Evolutionary conservation across 441 rosid species (phyloP).

Genomic region (Jatropha multifida): DNA sequence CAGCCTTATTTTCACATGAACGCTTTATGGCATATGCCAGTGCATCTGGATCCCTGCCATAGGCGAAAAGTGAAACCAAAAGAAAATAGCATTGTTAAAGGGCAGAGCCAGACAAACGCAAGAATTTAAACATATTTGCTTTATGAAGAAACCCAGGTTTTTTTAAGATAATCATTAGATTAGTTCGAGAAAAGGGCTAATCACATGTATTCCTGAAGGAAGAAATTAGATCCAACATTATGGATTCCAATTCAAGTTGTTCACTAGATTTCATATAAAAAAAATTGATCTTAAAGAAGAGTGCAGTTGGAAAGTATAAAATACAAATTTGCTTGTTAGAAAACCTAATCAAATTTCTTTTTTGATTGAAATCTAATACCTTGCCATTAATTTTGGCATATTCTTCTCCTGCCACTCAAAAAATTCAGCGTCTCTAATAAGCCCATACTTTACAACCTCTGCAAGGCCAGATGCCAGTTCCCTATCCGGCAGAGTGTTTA

Average conservation of each 20-base stretch:
- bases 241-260: constrained; percentile 18
- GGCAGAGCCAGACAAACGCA: neutral
- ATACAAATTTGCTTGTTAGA: neutral
- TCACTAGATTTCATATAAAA: constrained; percentile 14
- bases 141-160: neutral
- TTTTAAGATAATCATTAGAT: neutral
- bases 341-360: constrained; percentile 3
- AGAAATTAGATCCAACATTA: constrained; percentile 6
- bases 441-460: constrained; percentile 93
- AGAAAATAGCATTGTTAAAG: neutral
- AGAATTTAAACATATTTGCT: neutral
- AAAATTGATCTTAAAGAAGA: neutral
- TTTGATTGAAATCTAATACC: constrained; percentile 42
- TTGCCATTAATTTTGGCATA: constrained; percentile 69
- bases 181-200: neutral
- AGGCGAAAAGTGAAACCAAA: constrained; percentile 4
- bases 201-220: constrained; percentile 6
- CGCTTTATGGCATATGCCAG: constrained; percentile 91
- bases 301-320: constrained; percentile 4
- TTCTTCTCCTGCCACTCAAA: constrained; percentile 97
- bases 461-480: constrained; percentile 94
- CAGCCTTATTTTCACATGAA: constrained; percentile 96
- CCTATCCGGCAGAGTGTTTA: constrained; percentile 84
- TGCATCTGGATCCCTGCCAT: constrained; percentile 78
- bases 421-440: constrained; percentile 86